phyloP scores from a whole-genome alignment of 176 grass and related monocot genomes.

The Otatea glauca region DNA sequence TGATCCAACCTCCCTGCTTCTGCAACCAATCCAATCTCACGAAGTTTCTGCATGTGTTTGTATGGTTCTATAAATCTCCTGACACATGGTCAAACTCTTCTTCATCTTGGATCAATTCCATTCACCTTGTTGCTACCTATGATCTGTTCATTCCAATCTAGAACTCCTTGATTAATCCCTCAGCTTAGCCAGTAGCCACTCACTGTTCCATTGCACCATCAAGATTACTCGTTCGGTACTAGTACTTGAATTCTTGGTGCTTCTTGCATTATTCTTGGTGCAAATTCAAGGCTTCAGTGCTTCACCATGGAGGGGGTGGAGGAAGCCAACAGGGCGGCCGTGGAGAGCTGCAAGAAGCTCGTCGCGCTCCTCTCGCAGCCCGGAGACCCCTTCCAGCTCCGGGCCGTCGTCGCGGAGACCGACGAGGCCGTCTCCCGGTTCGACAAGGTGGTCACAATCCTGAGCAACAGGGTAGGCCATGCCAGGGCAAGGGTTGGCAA shows the following conservation, averaged over 20 bases:
- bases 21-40: background rate
- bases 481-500: conserved; percentile 51
- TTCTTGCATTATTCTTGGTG: background rate
- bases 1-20: background rate
- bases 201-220: conserved; percentile 21
- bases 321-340: conserved; percentile 51
- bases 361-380: conserved; percentile 44
- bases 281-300: background rate
- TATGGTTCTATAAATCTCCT: background rate
- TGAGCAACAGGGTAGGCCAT: conserved; percentile 56
- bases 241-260: conserved; percentile 20
- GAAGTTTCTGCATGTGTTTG: conserved; percentile 18
- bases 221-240: background rate
- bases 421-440: conserved; percentile 51
- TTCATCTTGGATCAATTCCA: background rate
- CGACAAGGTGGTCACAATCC: conserved; percentile 51
- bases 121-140: background rate
- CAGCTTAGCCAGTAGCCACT: background rate
- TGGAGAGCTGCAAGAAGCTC: conserved; percentile 61
- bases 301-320: conserved; percentile 54
- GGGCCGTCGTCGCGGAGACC: conserved; percentile 46
- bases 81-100: conserved; percentile 7
- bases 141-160: background rate
- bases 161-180: background rate
- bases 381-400: conserved; percentile 37